These are phyloP conservation scores for Dovyalis caffra DNA, from an alignment of 345 rosid genomes.

Conservation along the genomic window DNA sequence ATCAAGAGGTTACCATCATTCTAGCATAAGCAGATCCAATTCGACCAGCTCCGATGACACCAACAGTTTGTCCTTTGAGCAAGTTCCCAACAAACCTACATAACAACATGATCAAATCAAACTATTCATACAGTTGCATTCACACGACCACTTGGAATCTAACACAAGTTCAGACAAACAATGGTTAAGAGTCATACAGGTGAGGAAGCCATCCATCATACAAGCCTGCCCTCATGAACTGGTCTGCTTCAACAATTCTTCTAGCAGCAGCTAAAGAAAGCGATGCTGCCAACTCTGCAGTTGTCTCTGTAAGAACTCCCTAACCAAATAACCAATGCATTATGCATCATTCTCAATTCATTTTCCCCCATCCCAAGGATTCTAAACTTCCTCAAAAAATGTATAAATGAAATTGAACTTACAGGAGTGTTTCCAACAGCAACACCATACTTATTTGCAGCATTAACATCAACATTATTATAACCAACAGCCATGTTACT, in stretches of 20 bases:
- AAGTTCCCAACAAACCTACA: constrained; percentile 89
- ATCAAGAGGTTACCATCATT: constrained; percentile 68
- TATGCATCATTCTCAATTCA: constrained; percentile 3
- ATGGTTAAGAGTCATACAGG: constrained; percentile 41
- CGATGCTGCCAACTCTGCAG: constrained; percentile 94
- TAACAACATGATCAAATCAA: constrained; percentile 3
- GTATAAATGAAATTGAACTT: constrained; percentile 24
- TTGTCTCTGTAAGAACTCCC: constrained; percentile 98
- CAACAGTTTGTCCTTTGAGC: constrained; percentile 97
- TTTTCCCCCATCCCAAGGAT: not conserved
- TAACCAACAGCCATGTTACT: constrained; percentile 99
- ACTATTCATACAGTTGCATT: not conserved
- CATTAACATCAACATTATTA: constrained; percentile 92
- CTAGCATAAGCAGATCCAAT: constrained; percentile 98
- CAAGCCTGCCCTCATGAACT: constrained; percentile 92
- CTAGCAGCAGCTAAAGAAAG: constrained; percentile 89
- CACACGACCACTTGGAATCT: not conserved
- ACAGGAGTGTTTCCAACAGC: constrained; percentile 98
- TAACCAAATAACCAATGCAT: constrained; percentile 22
- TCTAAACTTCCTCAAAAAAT: not conserved
- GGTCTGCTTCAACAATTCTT: constrained; percentile 96
- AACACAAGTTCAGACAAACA: not conserved
- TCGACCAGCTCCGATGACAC: constrained; percentile 98
- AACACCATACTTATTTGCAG: constrained; percentile 88
- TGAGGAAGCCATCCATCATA: constrained; percentile 99